Percentiles rank a stretch among this genome's conserved stretches.
Conservation (phyloP, 345 rosid species). For the Salix caprea region DNA sequence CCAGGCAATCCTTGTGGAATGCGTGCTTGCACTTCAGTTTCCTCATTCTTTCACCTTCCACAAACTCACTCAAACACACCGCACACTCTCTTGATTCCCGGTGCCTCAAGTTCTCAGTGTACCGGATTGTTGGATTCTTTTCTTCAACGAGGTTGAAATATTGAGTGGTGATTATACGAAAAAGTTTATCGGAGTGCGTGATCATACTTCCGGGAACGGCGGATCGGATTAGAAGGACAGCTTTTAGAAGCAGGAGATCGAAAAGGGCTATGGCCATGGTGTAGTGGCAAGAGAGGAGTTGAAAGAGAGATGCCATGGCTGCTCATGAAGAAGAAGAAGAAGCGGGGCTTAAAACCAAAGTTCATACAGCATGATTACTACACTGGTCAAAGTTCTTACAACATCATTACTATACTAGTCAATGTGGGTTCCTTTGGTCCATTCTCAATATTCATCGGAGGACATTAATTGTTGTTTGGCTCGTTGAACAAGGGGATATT, state of each 20-base stretch:
- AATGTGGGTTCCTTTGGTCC: no score
- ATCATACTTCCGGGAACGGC: not conserved
- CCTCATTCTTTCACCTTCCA: slow-evolving; percentile 40
- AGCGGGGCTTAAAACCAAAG: no score
- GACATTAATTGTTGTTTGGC: no score
- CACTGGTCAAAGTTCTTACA: no score
- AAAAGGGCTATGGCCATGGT: slow-evolving; percentile 28
- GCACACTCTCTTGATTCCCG: slow-evolving; percentile 24
- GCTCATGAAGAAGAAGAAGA: no score
- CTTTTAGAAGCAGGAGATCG: slow-evolving; percentile 27
- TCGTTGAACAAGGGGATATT: no score
- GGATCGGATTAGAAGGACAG: slow-evolving; percentile 22
- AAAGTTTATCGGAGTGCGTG: not conserved
- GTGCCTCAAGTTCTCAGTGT: slow-evolving; percentile 3
- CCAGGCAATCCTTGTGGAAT: slow-evolving; percentile 50
- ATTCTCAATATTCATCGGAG: no score
- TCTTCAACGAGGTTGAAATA: slow-evolving; percentile 37
- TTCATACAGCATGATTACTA: no score
- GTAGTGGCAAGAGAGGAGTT: slow-evolving; percentile 24
- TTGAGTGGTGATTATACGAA: slow-evolving; percentile 18
- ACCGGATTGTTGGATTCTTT: slow-evolving; percentile 26
- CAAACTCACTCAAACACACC: slow-evolving; percentile 40
- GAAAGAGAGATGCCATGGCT: slow-evolving; percentile 29
- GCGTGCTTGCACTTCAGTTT: slow-evolving; percentile 37
- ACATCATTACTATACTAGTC: no score